A percentile compares a stretch with the other conserved stretches of the same genome.
phyloP scores from a whole-genome alignment of 176 grass and related monocot species.

The Pontederia paniculata region DNA sequence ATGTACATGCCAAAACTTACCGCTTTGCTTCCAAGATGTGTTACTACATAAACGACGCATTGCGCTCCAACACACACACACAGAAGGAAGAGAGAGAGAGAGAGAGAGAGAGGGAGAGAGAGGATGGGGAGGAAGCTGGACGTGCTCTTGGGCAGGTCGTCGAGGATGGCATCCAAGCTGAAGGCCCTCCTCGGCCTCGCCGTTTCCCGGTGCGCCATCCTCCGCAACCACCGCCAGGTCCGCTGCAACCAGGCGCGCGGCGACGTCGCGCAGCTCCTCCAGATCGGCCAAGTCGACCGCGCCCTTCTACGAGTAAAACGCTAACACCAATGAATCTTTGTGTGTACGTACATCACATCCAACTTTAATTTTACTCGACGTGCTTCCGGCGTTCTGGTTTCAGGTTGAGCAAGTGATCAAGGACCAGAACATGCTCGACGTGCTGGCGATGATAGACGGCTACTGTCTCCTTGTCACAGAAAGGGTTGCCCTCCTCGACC shows the following conservation, averaged over 20 bases:
- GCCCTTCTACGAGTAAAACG: constrained; percentile 40
- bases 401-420: constrained; percentile 68
- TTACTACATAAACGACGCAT: too few species aligned
- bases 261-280: constrained; percentile 78
- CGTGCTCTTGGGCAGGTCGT: constrained; percentile 49
- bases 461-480: constrained; percentile 59
- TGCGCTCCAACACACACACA: background rate
- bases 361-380: background rate
- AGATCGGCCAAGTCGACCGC: constrained; percentile 47
- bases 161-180: constrained; percentile 52
- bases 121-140: constrained; percentile 69
- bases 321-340: background rate
- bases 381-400: background rate
- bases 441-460: constrained; percentile 38
- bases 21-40: too few species aligned
- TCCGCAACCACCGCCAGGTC: constrained; percentile 46
- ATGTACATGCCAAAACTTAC: too few species aligned
- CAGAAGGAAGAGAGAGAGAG: background rate
- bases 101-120: background rate
- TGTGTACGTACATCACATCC: background rate
- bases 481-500: constrained; percentile 36
- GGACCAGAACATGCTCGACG: constrained; percentile 61
- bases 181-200: constrained; percentile 35
- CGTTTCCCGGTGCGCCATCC: constrained; percentile 35
- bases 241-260: constrained; percentile 47